Evolutionary conservation across 2,329 filamentous ascomycete species (phyloP).

Genomic region (Delphinella strobiligena): DNA sequence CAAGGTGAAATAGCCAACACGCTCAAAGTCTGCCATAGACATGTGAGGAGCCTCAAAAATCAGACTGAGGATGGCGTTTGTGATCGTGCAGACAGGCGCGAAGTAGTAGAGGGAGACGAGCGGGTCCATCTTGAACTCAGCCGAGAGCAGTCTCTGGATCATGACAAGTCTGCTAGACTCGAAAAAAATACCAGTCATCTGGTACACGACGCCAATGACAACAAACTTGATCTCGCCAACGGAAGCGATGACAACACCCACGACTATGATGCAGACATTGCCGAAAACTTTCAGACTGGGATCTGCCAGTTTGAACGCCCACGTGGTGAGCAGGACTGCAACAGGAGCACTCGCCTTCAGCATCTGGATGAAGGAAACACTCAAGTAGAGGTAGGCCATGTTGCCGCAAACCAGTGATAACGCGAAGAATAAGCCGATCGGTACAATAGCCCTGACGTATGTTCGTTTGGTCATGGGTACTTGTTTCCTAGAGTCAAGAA

Average conservation of each 20-base stretch:
- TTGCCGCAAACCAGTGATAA: slow-evolving; percentile 16
- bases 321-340: slow-evolving; percentile 12
- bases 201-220: slow-evolving; percentile 12
- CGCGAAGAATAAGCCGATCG: slow-evolving; percentile 15
- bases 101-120: slow-evolving; percentile 16
- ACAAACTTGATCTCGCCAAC: slow-evolving; percentile 14
- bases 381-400: slow-evolving; percentile 15
- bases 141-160: slow-evolving; percentile 12
- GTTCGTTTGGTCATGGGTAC: slow-evolving; percentile 16
- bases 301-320: slow-evolving; percentile 11
- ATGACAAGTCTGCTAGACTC: slow-evolving; percentile 13
- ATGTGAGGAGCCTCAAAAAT: slow-evolving; percentile 11
- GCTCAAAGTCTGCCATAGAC: slow-evolving; percentile 9
- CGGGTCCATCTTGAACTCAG: slow-evolving; percentile 15
- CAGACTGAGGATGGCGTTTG: slow-evolving; percentile 11
- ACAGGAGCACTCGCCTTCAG: slow-evolving; percentile 15
- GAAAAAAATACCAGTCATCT: slow-evolving; percentile 11
- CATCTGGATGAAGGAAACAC: slow-evolving; percentile 18
- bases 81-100: slow-evolving; percentile 13
- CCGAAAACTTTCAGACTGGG: slow-evolving; percentile 11
- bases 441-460: slow-evolving; percentile 16
- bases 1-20: slow-evolving; percentile 12
- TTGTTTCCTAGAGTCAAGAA: slow-evolving; percentile 14
- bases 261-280: slow-evolving; percentile 14
- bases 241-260: slow-evolving; percentile 14